Base-by-base conservation (phyloP, 2,329 filamentous ascomycete genomes). In the Karstenula rhodostoma region DNA sequence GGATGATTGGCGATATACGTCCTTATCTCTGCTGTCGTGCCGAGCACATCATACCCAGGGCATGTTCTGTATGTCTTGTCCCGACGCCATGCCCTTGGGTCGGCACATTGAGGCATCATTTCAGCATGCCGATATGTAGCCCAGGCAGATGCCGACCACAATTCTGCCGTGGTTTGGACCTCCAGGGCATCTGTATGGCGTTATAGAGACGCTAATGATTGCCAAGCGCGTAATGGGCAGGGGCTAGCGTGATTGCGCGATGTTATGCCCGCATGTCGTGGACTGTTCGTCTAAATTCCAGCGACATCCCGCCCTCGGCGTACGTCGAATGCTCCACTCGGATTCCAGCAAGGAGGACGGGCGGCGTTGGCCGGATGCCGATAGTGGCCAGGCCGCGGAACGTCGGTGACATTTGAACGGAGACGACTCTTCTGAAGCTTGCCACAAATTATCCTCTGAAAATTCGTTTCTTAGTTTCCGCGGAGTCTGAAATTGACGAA, bases 171-270 rank as follows among this genome's bases (percentile, higher is more conserved):
- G 13, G 22, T 25, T 15, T 23, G 23, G 35, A 19, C n/a, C n/a
- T 47, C 27, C 23, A n/a, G 9, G 29, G 23, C 23, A 47, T 29
- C 12, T 47, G 44, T 47, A 47, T 51, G 48, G 29, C 61, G 51
- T 35, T 57, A 56, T 47, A 60, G 57, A 55, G 58, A 65, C 56
- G 52, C 32, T 52, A 35, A n/a, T n/a, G 25, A 17, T 57, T 12
- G 62, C 63, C 60, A 65, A 66, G 56, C 32, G 29, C 17, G 55
- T 56, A 54, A 48, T 35, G 22, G 40, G 44, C 54, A 61, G 60
- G 58, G 60, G n/a, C 33, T 61, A 52, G 56, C 33, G 42, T 48
- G 56, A 73, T 71, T 59, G 66, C 68, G 70, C 62, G 47, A 70
- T 69, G 49, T 27, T 33, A 22, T 19, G 42, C 58, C 42, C 22